Conservation (phyloP, 768 basidiomycete species). For the Tylopilus vinaceipallidus region DNA sequence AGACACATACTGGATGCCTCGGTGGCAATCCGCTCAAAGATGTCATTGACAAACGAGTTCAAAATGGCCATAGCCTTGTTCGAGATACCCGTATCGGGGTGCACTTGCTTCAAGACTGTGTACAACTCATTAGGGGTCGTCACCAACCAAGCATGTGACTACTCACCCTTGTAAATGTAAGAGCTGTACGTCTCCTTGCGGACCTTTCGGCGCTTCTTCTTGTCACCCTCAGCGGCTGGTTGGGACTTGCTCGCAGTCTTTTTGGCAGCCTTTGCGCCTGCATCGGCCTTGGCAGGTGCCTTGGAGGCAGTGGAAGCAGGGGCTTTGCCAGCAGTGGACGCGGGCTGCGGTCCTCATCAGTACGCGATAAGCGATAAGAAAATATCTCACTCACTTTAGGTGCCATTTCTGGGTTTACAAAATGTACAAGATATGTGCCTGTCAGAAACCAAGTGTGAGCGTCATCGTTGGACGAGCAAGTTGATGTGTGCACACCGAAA, state of each 20-base stretch:
- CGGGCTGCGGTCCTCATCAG: slow-evolving; percentile 34
- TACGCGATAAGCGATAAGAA: slow-evolving; percentile 8
- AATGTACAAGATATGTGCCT: slow-evolving; percentile 33
- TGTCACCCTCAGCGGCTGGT: slow-evolving; percentile 56
- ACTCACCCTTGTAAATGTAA: slow-evolving; percentile 79
- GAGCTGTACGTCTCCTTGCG: slow-evolving; percentile 84
- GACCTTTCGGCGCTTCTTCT: slow-evolving; percentile 79
- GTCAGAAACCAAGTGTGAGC: slow-evolving; percentile 11
- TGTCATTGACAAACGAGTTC: slow-evolving; percentile 83
- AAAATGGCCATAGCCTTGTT: slow-evolving; percentile 86
- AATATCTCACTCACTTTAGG: slow-evolving; percentile 32
- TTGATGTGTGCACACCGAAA: slow-evolving; percentile 21
- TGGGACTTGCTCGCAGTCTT: slow-evolving; percentile 59
- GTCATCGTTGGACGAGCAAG: slow-evolving; percentile 3
- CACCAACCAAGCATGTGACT: too few species aligned
- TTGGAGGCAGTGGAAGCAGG: slow-evolving; percentile 56
- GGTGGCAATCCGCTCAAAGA: slow-evolving; percentile 77
- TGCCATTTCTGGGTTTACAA: slow-evolving; percentile 35
- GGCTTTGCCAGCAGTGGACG: slow-evolving; percentile 38
- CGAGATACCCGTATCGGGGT: slow-evolving; percentile 92
- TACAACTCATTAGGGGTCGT: neutral
- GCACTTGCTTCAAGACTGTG: slow-evolving; percentile 83
- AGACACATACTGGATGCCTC: slow-evolving; percentile 66
- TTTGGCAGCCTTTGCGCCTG: slow-evolving; percentile 53
- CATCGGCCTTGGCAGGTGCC: slow-evolving; percentile 47